Evolutionary conservation across 495 filamentous ascomycete genomes (phyloP).

Genomic region (Aspergillus bridgeri): DNA sequence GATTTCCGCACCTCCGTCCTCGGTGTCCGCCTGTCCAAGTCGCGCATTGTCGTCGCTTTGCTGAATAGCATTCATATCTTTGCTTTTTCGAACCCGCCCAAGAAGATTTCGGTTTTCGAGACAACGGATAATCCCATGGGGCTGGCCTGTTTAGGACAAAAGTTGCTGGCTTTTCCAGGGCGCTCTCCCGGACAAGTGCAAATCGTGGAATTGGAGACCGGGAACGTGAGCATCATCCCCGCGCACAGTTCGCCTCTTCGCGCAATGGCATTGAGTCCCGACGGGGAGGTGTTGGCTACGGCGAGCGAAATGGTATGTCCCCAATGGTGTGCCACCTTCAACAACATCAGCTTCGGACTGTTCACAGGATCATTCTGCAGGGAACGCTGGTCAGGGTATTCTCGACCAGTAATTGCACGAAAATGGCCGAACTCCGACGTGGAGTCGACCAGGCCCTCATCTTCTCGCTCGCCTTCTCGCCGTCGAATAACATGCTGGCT

Average conservation of each 20-base stretch:
- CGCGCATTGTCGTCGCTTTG: constrained; percentile 76
- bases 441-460: constrained; percentile 86
- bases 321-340: not conserved
- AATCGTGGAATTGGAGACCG: constrained; percentile 73
- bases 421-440: constrained; percentile 77
- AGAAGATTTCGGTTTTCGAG: constrained; percentile 71
- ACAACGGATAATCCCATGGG: constrained; percentile 85
- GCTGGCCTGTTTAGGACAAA: constrained; percentile 71
- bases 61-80: constrained; percentile 82
- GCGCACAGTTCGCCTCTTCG: constrained; percentile 78
- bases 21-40: constrained; percentile 71
- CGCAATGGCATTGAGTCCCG: constrained; percentile 74
- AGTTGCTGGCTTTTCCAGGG: constrained; percentile 76
- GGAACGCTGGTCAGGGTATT: constrained; percentile 88
- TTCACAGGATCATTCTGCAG: constrained; percentile 33
- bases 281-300: constrained; percentile 82
- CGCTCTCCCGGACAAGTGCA: constrained; percentile 87
- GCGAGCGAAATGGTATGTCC: constrained; percentile 75
- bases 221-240: constrained; percentile 90
- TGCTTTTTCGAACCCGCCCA: constrained; percentile 72
- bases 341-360: not conserved
- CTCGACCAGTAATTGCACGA: constrained; percentile 70
- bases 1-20: constrained; percentile 74
- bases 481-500: constrained; percentile 71
- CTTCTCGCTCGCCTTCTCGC: constrained; percentile 83